Evolutionary conservation across 140 eudicot species (phyloP), one percentile per base, ranked within the genome.

Genomic region (Bidens hawaiensis): DNA sequence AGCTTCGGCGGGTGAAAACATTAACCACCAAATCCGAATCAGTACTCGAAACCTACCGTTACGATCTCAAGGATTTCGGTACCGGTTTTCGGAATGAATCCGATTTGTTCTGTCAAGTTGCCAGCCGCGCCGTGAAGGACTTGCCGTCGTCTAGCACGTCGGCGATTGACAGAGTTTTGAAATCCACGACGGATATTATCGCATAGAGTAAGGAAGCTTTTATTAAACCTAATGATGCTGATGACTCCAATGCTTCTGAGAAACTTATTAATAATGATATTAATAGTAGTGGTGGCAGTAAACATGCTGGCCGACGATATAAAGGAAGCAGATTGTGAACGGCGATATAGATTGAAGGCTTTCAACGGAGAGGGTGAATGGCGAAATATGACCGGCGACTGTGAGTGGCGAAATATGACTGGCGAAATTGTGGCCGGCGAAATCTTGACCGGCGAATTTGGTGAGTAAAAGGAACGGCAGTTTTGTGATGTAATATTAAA

Each of bases 51-150:
- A 81, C 85, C 0, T 86, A 86, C 79, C 72, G 90, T 3, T 83
- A 84, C 13, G 97, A 90, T 78, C 76, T 90, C 22, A 64, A 82
- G 76, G 97, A 90, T 54, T 90, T 90, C 60, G 78, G 85, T 22
- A 65, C 86, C 21, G 97, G 97, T 4, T 67, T 87, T 30, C 76
- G 73, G 50, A 87, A 80, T 30, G 97, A 90, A 60, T 84, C 96
- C 1, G 94, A 71, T 48, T 36, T 84, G 62, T 53, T 86, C 62
- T 81, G 78, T 14, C 93, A 83, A 40, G 89, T 61, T 1, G 97
- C 95, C 1, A 79, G 76, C 66, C 82, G 81, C 6, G 96, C 86
- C 15, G 90, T 84, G 41, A 88, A 88, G 84, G 96, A 88, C 6
- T 72, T 52, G 21, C 49, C 71, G 14, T 2, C 23, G 7, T 18